Evolutionary conservation across 2,329 filamentous ascomycete species (phyloP), one percentile per base, ranked within the genome.

Genomic region (Colletotrichum incanum): DNA sequence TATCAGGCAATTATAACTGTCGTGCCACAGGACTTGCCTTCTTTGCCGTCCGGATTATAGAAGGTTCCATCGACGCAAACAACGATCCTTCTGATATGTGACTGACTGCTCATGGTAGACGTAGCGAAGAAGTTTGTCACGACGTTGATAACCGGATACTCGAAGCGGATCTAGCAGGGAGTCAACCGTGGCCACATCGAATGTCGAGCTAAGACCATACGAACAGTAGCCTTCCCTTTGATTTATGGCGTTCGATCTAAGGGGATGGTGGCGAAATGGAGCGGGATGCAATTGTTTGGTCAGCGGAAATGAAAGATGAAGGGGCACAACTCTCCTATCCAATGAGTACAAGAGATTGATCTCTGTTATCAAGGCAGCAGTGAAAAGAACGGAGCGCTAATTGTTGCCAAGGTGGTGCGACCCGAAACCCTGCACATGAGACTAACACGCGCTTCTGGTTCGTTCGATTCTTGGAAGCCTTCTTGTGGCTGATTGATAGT

Each of bases 61-160:
- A 64, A 74, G 2, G 69, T 74, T 4, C 68, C 72, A 28, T 74
- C 69, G 3, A 69, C 72, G 12, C 69, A 74, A 9, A 66, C 72
- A 0, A 74, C 39, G 12, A 74, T 72, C n/a, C 64, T 66, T 9
- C 41, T 67, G 16, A 47, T 20, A 5, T 28, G 50, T 7, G 50
- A 34, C 28, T 34, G 34, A 28, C 28, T 26, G 8, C 28, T 34
- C 50, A 54, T 54, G 50, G 2, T 54, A 5, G 5, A 1, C 7
- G 50, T n/a, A n/a, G 28, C 16, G 16, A n/a, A 11, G 2, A 28
- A 34, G 26, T n/a, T n/a, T 11, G 8, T 23, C 20, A 34, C 28
- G 50, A 16, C 16, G 50, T n/a, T 14, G 26, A 20, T 34, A 5
- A 8, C 18, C 20, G 5, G 9, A 34, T 28, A 54, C 7, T 54